phyloP scores from a whole-genome alignment of 164 flowering plant species.

The Houttuynia cordata region DNA sequence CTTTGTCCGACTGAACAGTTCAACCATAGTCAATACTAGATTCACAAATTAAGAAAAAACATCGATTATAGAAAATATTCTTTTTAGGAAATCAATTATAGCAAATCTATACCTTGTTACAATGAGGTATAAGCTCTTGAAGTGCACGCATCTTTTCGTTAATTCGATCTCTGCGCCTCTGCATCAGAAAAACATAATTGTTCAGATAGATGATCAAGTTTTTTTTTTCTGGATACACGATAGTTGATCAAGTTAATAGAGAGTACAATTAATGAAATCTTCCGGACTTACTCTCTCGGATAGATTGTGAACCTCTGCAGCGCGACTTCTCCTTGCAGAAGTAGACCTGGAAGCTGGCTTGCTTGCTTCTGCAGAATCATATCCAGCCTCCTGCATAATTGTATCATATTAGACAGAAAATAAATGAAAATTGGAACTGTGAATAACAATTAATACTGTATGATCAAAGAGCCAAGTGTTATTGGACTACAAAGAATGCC shows the following conservation, averaged over 20 bases:
- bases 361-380: conserved; percentile 15
- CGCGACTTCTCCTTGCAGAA: conserved; percentile 63
- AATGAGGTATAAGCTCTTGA: conserved; percentile 77
- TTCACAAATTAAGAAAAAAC: too few species aligned
- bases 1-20: conserved; percentile 71
- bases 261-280: not conserved
- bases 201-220: too few species aligned
- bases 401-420: not conserved
- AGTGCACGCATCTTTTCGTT: conserved; percentile 87
- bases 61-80: too few species aligned
- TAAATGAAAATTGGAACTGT: not conserved
- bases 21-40: not conserved
- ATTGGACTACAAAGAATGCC: not conserved
- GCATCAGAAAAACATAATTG: conserved; percentile 8
- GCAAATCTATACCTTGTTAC: conserved; percentile 50
- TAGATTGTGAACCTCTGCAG: conserved; percentile 84
- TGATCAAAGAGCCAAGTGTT: too few species aligned
- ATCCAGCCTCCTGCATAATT: conserved; percentile 14
- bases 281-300: conserved; percentile 65
- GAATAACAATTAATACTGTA: too few species aligned
- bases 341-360: conserved; percentile 12
- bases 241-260: not conserved
- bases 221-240: too few species aligned
- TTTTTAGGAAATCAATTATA: not conserved
- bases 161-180: conserved; percentile 82